Evolutionary conservation across 768 basidiomycete genomes (phyloP).

Genomic region (Trametes sanguinea): DNA sequence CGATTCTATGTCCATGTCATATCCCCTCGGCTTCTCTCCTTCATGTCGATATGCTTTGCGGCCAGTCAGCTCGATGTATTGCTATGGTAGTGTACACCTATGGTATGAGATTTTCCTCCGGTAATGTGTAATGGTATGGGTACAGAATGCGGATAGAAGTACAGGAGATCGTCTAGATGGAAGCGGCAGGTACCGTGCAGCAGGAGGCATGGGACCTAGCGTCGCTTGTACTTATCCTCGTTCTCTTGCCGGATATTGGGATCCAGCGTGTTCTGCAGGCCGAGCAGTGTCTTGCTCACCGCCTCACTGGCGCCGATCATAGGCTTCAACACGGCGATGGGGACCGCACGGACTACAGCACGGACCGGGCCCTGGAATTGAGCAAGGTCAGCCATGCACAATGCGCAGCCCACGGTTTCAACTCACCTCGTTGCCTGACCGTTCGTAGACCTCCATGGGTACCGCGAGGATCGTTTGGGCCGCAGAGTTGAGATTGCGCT

Average conservation of each 20-base stretch:
- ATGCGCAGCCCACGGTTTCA: not conserved
- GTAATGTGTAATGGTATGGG: conserved; percentile 22
- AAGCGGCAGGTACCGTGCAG: not conserved
- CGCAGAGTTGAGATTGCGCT: conserved; percentile 85
- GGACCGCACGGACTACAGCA: conserved; percentile 94
- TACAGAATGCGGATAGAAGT: conserved; percentile 22
- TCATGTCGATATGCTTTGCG: conserved; percentile 19
- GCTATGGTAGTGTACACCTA: conserved; percentile 24
- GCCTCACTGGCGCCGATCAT: conserved; percentile 99
- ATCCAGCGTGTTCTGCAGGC: conserved; percentile 91
- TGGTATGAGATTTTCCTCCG: conserved; percentile 21
- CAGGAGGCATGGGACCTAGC: conserved; percentile 36
- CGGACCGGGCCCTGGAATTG: conserved; percentile 77
- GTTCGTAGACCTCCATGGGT: conserved; percentile 98
- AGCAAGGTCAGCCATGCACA: conserved; percentile 6
- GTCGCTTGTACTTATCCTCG: conserved; percentile 93
- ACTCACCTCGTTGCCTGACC: conserved; percentile 85
- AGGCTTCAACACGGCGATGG: conserved; percentile 94
- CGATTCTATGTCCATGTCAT: not conserved
- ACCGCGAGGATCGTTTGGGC: conserved; percentile 98
- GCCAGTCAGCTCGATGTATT: conserved; percentile 21
- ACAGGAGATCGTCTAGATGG: conserved; percentile 14
- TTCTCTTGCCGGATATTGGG: conserved; percentile 80
- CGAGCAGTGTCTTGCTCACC: conserved; percentile 91
- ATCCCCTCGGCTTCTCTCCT: not conserved